phyloP scores from a whole-genome alignment of 1,284 basidiomycete genomes.

The Rhodotorula mucilaginosa region DNA sequence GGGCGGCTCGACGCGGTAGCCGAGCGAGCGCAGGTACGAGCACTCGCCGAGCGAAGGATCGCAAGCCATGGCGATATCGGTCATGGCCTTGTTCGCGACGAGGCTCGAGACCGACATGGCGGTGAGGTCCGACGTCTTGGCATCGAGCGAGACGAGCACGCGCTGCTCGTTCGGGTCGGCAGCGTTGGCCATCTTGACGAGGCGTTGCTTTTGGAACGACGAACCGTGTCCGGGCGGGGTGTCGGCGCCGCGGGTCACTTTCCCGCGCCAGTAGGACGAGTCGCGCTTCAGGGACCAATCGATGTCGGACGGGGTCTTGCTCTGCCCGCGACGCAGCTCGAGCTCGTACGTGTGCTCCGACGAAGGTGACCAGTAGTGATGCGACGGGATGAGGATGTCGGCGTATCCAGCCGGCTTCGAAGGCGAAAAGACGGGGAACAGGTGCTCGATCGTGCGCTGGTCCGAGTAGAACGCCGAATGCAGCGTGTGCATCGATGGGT shows the following conservation, averaged over 20 bases:
- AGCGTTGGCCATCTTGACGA: slow-evolving; percentile 44
- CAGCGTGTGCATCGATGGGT: slow-evolving; percentile 75
- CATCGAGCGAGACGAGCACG: slow-evolving; percentile 58
- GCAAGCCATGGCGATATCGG: slow-evolving; percentile 75
- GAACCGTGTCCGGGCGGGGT: slow-evolving; percentile 77
- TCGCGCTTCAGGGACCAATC: slow-evolving; percentile 74
- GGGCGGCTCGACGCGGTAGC: slow-evolving; percentile 49
- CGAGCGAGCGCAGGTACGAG: slow-evolving; percentile 53
- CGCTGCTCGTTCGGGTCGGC: slow-evolving; percentile 46
- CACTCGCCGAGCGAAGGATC: slow-evolving; percentile 68
- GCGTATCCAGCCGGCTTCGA: slow-evolving; percentile 76
- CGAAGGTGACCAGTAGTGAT: slow-evolving; percentile 85
- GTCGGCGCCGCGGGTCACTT: slow-evolving; percentile 86
- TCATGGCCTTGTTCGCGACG: slow-evolving; percentile 71
- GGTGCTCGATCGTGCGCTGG: slow-evolving; percentile 77
- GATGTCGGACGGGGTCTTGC: slow-evolving; percentile 48
- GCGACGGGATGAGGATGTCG: slow-evolving; percentile 87
- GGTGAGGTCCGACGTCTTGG: slow-evolving; percentile 38
- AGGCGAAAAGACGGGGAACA: slow-evolving; percentile 88
- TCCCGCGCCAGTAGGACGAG: slow-evolving; percentile 79
- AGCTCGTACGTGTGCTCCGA: slow-evolving; percentile 83
- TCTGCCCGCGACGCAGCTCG: slow-evolving; percentile 55
- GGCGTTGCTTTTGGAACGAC: slow-evolving; percentile 85
- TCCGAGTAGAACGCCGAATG: slow-evolving; percentile 96
- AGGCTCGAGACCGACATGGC: slow-evolving; percentile 52